phyloP scores from a whole-genome alignment of 1,284 basidiomycete species.

The Hymenochaete sp. region DNA sequence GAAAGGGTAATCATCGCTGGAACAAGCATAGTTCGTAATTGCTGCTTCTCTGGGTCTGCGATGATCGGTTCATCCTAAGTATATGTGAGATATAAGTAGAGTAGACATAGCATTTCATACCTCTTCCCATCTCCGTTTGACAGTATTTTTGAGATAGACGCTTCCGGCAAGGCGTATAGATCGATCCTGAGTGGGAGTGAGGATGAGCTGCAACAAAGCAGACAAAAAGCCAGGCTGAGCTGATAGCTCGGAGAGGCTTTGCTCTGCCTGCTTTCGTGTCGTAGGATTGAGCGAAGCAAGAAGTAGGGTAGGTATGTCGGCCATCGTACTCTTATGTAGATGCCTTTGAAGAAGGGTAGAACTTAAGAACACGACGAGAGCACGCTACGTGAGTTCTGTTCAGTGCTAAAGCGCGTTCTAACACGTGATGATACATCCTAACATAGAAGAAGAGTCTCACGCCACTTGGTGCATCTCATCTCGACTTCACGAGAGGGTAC shows the following conservation, averaged over 20 bases:
- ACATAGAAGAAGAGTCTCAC: too few species aligned
- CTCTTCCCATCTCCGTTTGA: constrained; percentile 81
- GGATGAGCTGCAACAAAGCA: constrained; percentile 62
- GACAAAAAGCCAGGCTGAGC: constrained; percentile 72
- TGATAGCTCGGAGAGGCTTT: constrained; percentile 59
- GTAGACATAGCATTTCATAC: constrained; percentile 37
- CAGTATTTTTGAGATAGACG: constrained; percentile 84
- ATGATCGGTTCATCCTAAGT: constrained; percentile 57
- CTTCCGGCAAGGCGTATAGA: constrained; percentile 73
- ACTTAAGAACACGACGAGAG: not conserved
- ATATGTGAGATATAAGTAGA: constrained; percentile 3
- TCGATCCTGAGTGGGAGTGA: constrained; percentile 58
- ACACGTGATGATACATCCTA: too few species aligned
- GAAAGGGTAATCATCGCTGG: constrained; percentile 79
- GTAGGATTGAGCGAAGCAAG: constrained; percentile 66
- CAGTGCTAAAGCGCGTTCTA: too few species aligned
- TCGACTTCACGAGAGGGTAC: too few species aligned
- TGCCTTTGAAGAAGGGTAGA: not conserved
- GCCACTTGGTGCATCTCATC: too few species aligned
- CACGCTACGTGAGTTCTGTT: not conserved
- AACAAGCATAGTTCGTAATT: constrained; percentile 63
- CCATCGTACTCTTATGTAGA: too few species aligned
- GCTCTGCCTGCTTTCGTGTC: constrained; percentile 74
- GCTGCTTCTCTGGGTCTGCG: constrained; percentile 56
- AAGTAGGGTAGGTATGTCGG: constrained; percentile 58